Evolutionary conservation across 2,329 filamentous ascomycete species (phyloP).

Genomic region (Aspergillus sp.): DNA sequence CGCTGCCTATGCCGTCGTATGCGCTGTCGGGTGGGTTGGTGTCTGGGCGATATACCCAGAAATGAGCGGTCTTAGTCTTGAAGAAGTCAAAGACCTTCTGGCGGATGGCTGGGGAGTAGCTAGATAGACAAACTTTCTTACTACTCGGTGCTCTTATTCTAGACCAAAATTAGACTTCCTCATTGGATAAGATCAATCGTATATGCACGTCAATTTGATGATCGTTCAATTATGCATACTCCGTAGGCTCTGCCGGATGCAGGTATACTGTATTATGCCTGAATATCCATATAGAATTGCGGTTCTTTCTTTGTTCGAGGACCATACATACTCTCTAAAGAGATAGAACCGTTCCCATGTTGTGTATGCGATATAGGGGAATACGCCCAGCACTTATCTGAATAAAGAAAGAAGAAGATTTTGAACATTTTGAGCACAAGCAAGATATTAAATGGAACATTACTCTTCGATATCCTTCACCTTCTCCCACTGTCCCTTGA

Average conservation of each 20-base stretch:
- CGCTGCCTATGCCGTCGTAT: conserved; percentile 66
- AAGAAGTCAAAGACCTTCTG: conserved; percentile 67
- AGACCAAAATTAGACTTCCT: too few relatives aligned
- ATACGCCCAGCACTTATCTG: not conserved
- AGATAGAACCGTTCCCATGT: too few relatives aligned
- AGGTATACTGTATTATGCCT: too few relatives aligned
- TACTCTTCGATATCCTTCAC: conserved; percentile 94
- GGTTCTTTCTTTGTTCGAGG: too few relatives aligned
- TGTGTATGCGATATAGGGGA: conserved; percentile 8
- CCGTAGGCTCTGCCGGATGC: too few relatives aligned
- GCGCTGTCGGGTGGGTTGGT: conserved; percentile 54
- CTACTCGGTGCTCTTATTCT: too few relatives aligned
- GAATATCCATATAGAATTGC: too few relatives aligned
- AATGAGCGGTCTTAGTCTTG: conserved; percentile 70
- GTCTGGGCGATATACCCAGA: conserved; percentile 77
- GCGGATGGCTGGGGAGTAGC: conserved; percentile 65
- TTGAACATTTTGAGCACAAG: conserved; percentile 1
- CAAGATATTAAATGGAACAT: conserved; percentile 7
- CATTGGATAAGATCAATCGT: too few relatives aligned
- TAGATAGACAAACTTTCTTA: conserved; percentile 21
- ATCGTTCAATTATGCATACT: too few relatives aligned
- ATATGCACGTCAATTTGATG: too few relatives aligned
- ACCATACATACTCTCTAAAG: too few relatives aligned
- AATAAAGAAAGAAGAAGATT: conserved; percentile 5
- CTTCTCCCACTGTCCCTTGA: conserved; percentile 93